phyloP scores from a whole-genome alignment of 768 basidiomycete genomes.

The Mycena venus region DNA sequence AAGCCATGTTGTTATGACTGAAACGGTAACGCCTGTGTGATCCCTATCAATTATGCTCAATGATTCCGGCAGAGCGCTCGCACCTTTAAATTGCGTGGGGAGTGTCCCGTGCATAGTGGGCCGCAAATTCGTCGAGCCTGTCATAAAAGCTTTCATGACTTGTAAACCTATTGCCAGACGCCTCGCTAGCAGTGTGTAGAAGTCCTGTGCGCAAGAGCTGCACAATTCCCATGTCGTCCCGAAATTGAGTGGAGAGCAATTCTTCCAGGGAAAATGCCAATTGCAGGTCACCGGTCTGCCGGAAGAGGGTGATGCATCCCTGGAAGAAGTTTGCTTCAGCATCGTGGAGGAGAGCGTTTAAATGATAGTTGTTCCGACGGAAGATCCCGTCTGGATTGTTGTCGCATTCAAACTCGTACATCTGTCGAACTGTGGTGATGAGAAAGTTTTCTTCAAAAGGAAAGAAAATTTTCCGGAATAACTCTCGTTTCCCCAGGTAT shows the following conservation, averaged over 20 bases:
- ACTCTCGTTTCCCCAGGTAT: background rate
- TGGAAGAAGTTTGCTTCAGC: slow-evolving; percentile 2
- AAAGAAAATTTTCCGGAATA: background rate
- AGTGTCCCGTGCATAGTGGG: no score
- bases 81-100: no score
- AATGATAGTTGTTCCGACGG: background rate
- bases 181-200: background rate
- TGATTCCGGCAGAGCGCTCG: no score
- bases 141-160: background rate
- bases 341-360: background rate
- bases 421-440: background rate
- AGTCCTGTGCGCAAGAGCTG: background rate
- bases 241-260: no score
- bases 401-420: background rate
- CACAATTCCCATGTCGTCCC: background rate
- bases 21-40: no score
- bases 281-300: background rate
- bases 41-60: no score
- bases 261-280: background rate
- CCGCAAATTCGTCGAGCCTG: background rate
- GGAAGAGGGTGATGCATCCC: background rate
- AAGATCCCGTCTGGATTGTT: background rate
- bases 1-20: no score
- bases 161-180: background rate
- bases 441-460: background rate